Evolutionary conservation across 1,284 basidiomycete species (phyloP), one percentile per base, ranked within the genome.

Genomic region (Albatrellus sp.): DNA sequence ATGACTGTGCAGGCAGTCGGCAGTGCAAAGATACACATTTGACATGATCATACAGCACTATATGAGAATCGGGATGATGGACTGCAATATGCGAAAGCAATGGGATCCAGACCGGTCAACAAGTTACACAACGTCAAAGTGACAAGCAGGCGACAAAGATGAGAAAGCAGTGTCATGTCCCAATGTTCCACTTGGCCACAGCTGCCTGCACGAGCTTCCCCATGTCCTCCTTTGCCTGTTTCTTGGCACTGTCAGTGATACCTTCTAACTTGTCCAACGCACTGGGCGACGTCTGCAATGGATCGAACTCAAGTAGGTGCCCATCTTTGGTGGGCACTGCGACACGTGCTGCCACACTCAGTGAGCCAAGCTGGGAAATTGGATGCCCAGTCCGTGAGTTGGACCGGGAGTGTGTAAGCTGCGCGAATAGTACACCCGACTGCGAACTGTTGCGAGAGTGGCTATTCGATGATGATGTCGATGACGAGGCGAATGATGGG

Each of bases 211-310:
- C 74, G 30, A 88, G 62, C 46, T 73, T 64, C 3, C 73, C 68
- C 73, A 87, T 81, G 51, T 87, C 84, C 42, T 77, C 71, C 52
- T 74, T 75, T 11, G 82, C 83, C 53, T 83, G 76, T 57, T 81
- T 83, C 69, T 87, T 88, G 32, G 85, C 82, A 52, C 79, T 82
- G 46, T 80, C 75, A 1, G 81, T 75, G 46, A 88, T 82, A 3
- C 82, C 83, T 47, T 83, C 77, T 10, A 88, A 64, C 37, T 72
- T 75, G 52, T 87, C 82, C 32, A 88, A 62, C 37, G 78, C 68
- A 2, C 70, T 67, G 0, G 82, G 81, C 0, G 80, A 80, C 1
- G 83, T 81, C 42, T 70, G 68, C 37, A 87, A 61, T 5, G 85
- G 82, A 53, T 88, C 80, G 52, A 89, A 85, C 60, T 85, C 81